phyloP scores from a whole-genome alignment of 2,329 filamentous ascomycete genomes.

The Diaporthe longicolla region DNA sequence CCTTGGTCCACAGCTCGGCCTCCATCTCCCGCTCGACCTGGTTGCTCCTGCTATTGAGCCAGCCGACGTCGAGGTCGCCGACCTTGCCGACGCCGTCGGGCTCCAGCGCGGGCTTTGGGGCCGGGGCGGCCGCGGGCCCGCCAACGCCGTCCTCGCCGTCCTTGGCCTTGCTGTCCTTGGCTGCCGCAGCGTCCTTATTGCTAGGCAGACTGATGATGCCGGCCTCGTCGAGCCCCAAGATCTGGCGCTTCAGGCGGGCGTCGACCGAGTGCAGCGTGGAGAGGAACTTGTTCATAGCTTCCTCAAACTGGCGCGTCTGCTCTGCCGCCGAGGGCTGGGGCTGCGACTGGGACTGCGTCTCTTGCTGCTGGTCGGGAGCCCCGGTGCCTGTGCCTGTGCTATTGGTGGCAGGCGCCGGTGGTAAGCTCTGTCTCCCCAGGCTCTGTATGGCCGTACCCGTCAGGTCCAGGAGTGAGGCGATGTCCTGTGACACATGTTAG shows the following conservation, averaged over 20 bases:
- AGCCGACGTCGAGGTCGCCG: slow-evolving; percentile 83
- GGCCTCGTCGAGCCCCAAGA: slow-evolving; percentile 86
- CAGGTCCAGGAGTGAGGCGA: slow-evolving; percentile 61
- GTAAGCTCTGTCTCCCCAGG: slow-evolving; percentile 62
- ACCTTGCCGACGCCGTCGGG: slow-evolving; percentile 70
- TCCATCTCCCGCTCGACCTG: slow-evolving; percentile 88
- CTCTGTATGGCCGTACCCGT: slow-evolving; percentile 74
- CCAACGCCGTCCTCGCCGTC: slow-evolving; percentile 35
- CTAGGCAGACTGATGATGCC: slow-evolving; percentile 73
- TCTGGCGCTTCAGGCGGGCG: slow-evolving; percentile 80
- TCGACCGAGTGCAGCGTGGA: slow-evolving; percentile 80
- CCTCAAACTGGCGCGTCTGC: slow-evolving; percentile 70
- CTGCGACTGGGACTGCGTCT: slow-evolving; percentile 17
- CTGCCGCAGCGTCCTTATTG: slow-evolving; percentile 45
- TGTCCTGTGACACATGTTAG: slow-evolving; percentile 58
- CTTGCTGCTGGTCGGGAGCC: slow-evolving; percentile 25
- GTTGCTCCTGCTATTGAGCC: slow-evolving; percentile 88
- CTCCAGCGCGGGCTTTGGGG: slow-evolving; percentile 56
- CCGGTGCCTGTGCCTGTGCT: slow-evolving; percentile 49
- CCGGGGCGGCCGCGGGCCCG: slow-evolving; percentile 50
- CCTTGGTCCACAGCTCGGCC: slow-evolving; percentile 80
- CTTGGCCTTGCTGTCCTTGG: slow-evolving; percentile 44
- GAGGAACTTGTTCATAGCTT: slow-evolving; percentile 77
- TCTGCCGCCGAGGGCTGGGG: slow-evolving; percentile 55
- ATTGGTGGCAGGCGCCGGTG: slow-evolving; percentile 45